Evolutionary conservation across 306 rosid genomes (phyloP).

Genomic region (Abrus precatorius): DNA sequence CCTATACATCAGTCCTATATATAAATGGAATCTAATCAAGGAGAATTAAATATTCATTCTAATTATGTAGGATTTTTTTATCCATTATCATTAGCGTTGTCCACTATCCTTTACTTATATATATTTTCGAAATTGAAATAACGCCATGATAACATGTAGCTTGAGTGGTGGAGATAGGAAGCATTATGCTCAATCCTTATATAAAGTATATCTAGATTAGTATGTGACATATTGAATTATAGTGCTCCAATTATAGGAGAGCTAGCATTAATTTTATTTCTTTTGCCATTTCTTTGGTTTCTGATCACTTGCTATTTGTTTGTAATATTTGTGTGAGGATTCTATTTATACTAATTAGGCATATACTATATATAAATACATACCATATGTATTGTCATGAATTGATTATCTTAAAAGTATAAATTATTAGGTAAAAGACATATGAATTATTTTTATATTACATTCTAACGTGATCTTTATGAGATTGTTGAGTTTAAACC

Average conservation of each 20-base stretch:
- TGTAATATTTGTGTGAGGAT: constrained; percentile 14
- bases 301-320: constrained; percentile 13
- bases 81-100: neutral
- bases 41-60: constrained; percentile 27
- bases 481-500: neutral
- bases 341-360: constrained; percentile 13
- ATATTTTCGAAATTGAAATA: constrained; percentile 22
- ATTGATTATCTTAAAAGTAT: neutral
- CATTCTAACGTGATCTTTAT: neutral
- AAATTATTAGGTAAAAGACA: neutral
- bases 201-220: constrained; percentile 14
- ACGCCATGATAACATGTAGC: constrained; percentile 27
- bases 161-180: constrained; percentile 32
- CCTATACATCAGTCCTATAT: constrained; percentile 30
- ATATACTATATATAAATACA: neutral
- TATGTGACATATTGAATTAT: constrained; percentile 19
- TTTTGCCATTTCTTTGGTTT: constrained; percentile 7
- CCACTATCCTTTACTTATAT: neutral
- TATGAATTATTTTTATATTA: neutral
- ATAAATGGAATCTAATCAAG: constrained; percentile 37
- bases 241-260: constrained; percentile 22
- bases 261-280: neutral
- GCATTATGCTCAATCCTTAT: constrained; percentile 16
- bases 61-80: constrained; percentile 11
- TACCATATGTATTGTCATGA: neutral